phyloP scores from a whole-genome alignment of 345 rosid genomes.

The Iberis pinnata region DNA sequence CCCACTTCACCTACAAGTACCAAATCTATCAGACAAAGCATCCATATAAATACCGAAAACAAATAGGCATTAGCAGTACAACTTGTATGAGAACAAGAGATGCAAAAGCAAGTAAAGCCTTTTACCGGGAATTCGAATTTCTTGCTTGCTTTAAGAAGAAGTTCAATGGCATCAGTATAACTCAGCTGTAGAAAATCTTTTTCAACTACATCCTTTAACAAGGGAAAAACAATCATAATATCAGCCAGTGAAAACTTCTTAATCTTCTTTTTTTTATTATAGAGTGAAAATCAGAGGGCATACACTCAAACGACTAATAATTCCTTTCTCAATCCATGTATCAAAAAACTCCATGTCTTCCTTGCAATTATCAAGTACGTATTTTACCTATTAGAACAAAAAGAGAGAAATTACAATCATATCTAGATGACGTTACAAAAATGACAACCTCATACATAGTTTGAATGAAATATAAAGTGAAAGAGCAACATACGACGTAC shows the following conservation, averaged over 20 bases:
- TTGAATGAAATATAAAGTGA: conserved; percentile 34
- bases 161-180: conserved; percentile 82
- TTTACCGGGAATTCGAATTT: conserved; percentile 93
- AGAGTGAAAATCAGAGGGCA: conserved; percentile 37
- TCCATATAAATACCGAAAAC: too few species aligned
- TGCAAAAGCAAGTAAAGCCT: neutral
- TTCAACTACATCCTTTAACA: conserved; percentile 72
- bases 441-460: conserved; percentile 2
- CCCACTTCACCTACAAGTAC: conserved; percentile 78
- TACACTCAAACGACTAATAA: conserved; percentile 76
- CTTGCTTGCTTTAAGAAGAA: conserved; percentile 70
- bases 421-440: conserved; percentile 6
- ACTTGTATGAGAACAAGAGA: too few species aligned
- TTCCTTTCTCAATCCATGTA: conserved; percentile 96
- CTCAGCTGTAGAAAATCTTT: conserved; percentile 82
- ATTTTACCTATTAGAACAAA: conserved; percentile 50
- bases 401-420: conserved; percentile 16
- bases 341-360: conserved; percentile 99
- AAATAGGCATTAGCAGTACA: too few species aligned
- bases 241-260: conserved; percentile 13
- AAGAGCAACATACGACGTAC: conserved; percentile 93
- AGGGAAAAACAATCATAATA: neutral
- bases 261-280: neutral
- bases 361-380: conserved; percentile 81
- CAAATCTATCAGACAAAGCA: conserved; percentile 4